Base-by-base conservation (phyloP, 2,329 filamentous ascomycete species). In the Dryadomyces quercivorus region DNA sequence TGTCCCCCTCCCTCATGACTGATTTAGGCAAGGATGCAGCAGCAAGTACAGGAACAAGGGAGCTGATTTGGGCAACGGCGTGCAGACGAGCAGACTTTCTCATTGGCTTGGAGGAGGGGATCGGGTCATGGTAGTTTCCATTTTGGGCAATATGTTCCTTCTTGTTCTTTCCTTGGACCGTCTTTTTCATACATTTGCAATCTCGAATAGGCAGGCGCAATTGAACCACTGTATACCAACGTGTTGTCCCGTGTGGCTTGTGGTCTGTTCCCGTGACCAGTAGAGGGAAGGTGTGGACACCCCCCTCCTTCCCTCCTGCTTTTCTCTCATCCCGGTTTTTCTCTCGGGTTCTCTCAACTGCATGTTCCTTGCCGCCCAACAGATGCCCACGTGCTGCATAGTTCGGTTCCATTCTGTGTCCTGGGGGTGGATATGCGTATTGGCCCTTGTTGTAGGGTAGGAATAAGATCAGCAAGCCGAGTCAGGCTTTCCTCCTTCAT, bases 71-170 rank as follows among this genome's bases (percentile, higher is more conserved):
- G 48, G 31, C 8, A 38, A 31, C 36, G 10, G 36, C 36, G 36
- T 40, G 36, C 36, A 40, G 36, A 40, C 36, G 36, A 50, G 55
- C 52, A 31, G 55, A 42, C 53, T 50, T 51, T 54, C 51, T 53
- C 40, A 53, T 55, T 57, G 53, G 56, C 36, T 21, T 9, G 4
- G 21, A 51, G 8, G 26, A 26, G 47, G 31, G n/a, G 38, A 18
- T 31, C 16, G 45, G 26, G 47, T 31, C 49, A 20, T 22, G 18
- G 7, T 21, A 34, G n/a, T 43, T 54, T 42, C 45, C 43, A 20
- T 26, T 51, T 38, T 44, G 22, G 52, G 40, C 12, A 15, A 21
- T 42, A 3, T 26, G 2, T 42, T 18, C 13, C 13, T 36, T 46
- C 3, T 46, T 53, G 20, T 48, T 53, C 26, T 22, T 15, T 53